These are phyloP conservation scores for Saccharomycopsis crataegensis DNA, from an alignment of 1,139 yeast species.

Conservation along the genomic window DNA sequence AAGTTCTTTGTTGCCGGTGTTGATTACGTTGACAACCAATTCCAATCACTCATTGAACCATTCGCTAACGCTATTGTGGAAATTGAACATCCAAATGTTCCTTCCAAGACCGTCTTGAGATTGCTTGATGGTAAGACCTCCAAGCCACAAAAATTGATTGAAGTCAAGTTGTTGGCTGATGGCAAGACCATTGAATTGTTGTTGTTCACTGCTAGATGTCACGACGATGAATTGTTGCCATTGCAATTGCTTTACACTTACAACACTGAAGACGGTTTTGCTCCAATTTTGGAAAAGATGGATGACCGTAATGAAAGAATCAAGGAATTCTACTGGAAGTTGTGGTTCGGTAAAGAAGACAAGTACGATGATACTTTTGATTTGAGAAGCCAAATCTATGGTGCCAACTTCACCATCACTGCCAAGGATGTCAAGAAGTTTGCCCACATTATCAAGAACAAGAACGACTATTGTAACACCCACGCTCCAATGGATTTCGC, in stretches of 20 bases:
- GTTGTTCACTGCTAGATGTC: constrained; percentile 85
- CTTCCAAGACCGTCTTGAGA: constrained; percentile 51
- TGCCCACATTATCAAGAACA: constrained; percentile 95
- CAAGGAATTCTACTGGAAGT: constrained; percentile 93
- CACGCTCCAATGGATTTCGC: constrained; percentile 99
- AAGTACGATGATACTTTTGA: constrained; percentile 59
- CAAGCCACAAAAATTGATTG: constrained; percentile 50
- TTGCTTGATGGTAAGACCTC: constrained; percentile 50
- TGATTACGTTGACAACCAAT: constrained; percentile 71
- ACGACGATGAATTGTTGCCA: constrained; percentile 64
- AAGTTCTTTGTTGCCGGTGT: constrained; percentile 79
- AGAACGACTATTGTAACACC: constrained; percentile 38
- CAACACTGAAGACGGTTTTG: constrained; percentile 82
- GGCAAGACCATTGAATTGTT: constrained; percentile 52
- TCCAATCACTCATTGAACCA: constrained; percentile 75
- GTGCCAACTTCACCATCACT: constrained; percentile 63
- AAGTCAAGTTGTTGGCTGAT: constrained; percentile 42
- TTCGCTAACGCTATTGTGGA: constrained; percentile 57
- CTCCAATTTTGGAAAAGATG: constrained; percentile 89
- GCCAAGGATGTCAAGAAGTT: constrained; percentile 81
- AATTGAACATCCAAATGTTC: constrained; percentile 43
- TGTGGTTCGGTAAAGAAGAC: constrained; percentile 85
- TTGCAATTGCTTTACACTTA: constrained; percentile 74
- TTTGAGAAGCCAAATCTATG: constrained; percentile 36
- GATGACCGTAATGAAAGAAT: constrained; percentile 87